Base-by-base conservation (phyloP, 441 rosid species). In the Adansonia grandidieri region DNA sequence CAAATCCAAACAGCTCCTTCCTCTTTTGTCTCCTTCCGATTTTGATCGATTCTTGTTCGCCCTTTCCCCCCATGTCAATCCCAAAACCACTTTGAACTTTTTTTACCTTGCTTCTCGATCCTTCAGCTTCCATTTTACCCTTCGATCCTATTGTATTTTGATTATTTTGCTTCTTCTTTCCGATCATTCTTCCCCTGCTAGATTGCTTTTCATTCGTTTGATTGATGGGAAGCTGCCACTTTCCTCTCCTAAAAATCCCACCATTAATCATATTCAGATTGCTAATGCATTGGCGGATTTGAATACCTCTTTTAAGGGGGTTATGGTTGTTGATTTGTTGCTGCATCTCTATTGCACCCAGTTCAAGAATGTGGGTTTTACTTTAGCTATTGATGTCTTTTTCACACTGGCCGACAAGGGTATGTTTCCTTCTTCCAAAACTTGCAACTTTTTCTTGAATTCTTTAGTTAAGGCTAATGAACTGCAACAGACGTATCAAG, bases 141-240 rank as follows among this genome's bases (percentile, higher is more conserved):
- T 86, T 70, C 87, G 88, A 50, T 90, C 96, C 69, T 92, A 90
- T 84, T 91, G 91, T 79, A 78, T 91, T 76, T 73, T 92, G 85
- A 80, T 94, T 74, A 85, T 85, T 56, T 83, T 88, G 80, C 89
- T 92, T 77, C 78, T 90, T 68, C 80, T 71, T 24, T 66, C 86
- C 65, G 80, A 85, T 75, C 81, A 84, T 50, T 54, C 69, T 42
- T 84, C 93, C 4, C 84, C 93, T 44, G 95, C 95, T 13, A 88
- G 94, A 76, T 54, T 87, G 77, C 80, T 88, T 77, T 78, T 88
- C 32, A 89, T 89, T 67, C 90, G 91, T 72, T 87, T 94, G 88
- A 88, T 94, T 69, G 90, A 87, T 67, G 91, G 89, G 67, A 81
- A 84, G 66, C 62, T 90, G 20, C 89, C 83, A 2, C 85, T 82